Evolutionary conservation across 2,329 filamentous ascomycete genomes (phyloP), one percentile per base, ranked within the genome.

Genomic region (Exophiala sp.): DNA sequence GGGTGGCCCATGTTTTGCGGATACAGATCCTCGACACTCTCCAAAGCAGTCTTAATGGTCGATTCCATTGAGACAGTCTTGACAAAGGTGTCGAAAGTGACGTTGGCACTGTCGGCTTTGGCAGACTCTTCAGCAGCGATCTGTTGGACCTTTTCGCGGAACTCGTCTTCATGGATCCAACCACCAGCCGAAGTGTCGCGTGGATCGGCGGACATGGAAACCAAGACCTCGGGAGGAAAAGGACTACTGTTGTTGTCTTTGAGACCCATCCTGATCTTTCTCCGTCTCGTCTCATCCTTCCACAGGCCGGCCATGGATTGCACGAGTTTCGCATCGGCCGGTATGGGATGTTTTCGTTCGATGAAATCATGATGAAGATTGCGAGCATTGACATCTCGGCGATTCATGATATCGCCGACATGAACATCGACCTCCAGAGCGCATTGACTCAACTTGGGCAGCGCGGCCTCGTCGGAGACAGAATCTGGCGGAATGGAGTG

Each of bases 111-210:
- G 19, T 71, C 65, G 21, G 68, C 69, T 30, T 75, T 72, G 3
- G 68, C 67, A 52, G 72, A 77, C 64, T 96, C 89, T 19, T 83
- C 74, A 1, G 70, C 64, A 7, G 86, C 79, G 19, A 94, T 73
- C 21, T 77, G 70, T 23, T 72, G 67, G 1, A 95, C 72, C 59
- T 85, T 76, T 37, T 82, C 72, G 24, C 80, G 74, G 62, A 85
- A 91, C 62, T 95, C 90, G 40, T 88, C 82, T 65, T 97, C 91
- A 59, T 96, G 90, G 48, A 96, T 85, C 91, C 93, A 98, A 0
- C 82, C 83, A n/a, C 82, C 80, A n/a, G 80, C 75, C 32, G 83
- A 78, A 2, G 81, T 80, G 52, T 86, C 77, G 46, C 89, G 79
- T 24, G 82, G 74, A 66, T 93, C 86, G 4, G 88, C 88, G 32